These are phyloP conservation scores for Candida albicans DNA, from an alignment of 1,139 yeast genomes.

Conservation along the genomic window DNA sequence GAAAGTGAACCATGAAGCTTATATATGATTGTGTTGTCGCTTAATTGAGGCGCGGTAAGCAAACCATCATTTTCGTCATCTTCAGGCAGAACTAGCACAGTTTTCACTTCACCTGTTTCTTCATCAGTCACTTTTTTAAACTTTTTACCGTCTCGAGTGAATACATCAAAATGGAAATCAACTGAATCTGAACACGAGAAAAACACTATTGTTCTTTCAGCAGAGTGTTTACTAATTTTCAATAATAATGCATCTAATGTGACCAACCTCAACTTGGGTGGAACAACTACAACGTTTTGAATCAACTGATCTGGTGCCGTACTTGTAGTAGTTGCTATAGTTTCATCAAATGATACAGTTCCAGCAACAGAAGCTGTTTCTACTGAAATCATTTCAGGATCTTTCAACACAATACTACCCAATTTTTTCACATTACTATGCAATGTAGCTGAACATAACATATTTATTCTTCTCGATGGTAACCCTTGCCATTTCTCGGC, in stretches of 20 bases:
- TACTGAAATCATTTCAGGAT: slow-evolving; percentile 66
- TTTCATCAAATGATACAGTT: slow-evolving; percentile 43
- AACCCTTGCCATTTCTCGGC: slow-evolving; percentile 48
- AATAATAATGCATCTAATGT: slow-evolving; percentile 68
- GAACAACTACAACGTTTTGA: slow-evolving; percentile 78
- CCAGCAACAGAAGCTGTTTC: slow-evolving; percentile 26
- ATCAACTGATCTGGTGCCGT: slow-evolving; percentile 88
- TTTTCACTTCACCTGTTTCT: slow-evolving; percentile 25
- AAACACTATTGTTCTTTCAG: slow-evolving; percentile 72
- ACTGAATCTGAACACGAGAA: slow-evolving; percentile 95
- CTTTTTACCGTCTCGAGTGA: slow-evolving; percentile 57
- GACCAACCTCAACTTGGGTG: slow-evolving; percentile 87
- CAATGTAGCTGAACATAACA: slow-evolving; percentile 93
- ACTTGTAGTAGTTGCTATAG: slow-evolving; percentile 16
- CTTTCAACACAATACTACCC: slow-evolving; percentile 70
- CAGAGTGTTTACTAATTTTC: slow-evolving; percentile 34
- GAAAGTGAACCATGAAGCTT: slow-evolving; percentile 89
- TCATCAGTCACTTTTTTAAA: slow-evolving; percentile 29
- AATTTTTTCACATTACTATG: slow-evolving; percentile 76
- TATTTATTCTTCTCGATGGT: slow-evolving; percentile 71
- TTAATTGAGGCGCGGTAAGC: slow-evolving; percentile 55
- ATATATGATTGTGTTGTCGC: slow-evolving; percentile 53
- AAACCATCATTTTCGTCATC: slow-evolving; percentile 38
- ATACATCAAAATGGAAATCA: slow-evolving; percentile 79
- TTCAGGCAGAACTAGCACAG: slow-evolving; percentile 14